Evolutionary conservation across 805 yeast species (phyloP), one percentile per base, ranked within the genome.

Genomic region (Starmerella tilneyi): DNA sequence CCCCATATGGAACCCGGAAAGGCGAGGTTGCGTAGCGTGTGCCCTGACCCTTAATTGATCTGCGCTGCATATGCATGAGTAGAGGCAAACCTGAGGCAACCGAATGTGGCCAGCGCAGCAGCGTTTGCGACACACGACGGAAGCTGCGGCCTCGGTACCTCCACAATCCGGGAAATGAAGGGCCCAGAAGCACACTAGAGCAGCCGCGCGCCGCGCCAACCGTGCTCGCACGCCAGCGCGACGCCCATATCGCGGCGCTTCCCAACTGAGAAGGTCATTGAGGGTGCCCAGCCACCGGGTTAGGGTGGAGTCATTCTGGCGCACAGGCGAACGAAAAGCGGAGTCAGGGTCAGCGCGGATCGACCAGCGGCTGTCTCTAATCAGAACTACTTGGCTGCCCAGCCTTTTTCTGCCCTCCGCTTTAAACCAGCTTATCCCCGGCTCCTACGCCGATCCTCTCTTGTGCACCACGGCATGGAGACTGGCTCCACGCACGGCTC

Each of bases 401-500:
- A 36, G 40, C 40, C 40, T 23, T 36, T 36, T 23, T n/a, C 19
- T 8, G 11, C 19, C 28, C 7, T 19, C 11, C 38, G 38, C n/a
- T 7, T 34, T 22, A 22, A 22, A 34, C 38, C 38, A 34, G 38
- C 21, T 22, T n/a, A 23, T 15, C 13, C 38, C 38, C 38, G 4
- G 38, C 28, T 9, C 28, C n/a, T 34, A 12, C 12, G 29, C 22
- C 30, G 13, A 15, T 24, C 24, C 12, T 22, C 30, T 15, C 15
- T 23, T 19, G 30, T 23, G 40, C 40, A 36, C 16, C 40, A 24
- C 29, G 40, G 40, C 30, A 36, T 36, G 40, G 40, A 36, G 30
- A 36, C 40, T 36, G 40, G 40, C 30, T 23, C 40, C 29, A 24
- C 40, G 40, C 30, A 23, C 40, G 40, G 40, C 30, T 24, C 30